Evolutionary conservation across 106 monocot species (phyloP).

Genomic region (Phalaenopsis equestris): DNA sequence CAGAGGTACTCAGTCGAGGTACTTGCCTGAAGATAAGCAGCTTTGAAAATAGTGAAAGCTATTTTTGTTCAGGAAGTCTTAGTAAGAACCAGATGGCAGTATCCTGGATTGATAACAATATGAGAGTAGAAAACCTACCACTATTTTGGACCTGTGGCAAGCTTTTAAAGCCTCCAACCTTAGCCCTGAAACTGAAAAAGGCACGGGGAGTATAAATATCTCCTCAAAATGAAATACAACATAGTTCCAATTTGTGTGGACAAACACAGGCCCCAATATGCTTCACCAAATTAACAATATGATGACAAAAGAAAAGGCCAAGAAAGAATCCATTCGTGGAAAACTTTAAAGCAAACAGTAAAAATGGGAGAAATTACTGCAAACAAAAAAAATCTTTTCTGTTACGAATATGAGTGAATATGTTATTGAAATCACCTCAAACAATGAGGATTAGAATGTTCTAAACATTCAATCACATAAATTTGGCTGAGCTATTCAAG

Average conservation of each 20-base stretch:
- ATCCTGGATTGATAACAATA: background rate
- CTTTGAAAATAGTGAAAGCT: background rate
- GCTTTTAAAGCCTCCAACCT: background rate
- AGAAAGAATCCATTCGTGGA: background rate
- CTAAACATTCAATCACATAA: background rate
- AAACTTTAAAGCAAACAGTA: background rate
- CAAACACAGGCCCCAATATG: background rate
- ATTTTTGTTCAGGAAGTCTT: background rate
- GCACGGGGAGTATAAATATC: constrained; percentile 5
- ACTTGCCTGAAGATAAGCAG: constrained; percentile 6
- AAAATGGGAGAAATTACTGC: background rate
- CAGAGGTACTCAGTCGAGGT: background rate
- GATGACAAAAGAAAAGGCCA: background rate
- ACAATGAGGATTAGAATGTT: background rate
- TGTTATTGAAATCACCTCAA: background rate
- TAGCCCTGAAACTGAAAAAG: constrained; percentile 6
- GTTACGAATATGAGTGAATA: background rate
- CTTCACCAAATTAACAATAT: background rate
- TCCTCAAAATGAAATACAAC: background rate
- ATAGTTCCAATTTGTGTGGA: background rate
- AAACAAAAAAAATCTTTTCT: background rate
- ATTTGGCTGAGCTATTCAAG: background rate
- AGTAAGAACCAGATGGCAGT: background rate
- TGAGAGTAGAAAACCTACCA: background rate
- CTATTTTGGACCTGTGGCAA: background rate